phyloP scores from a whole-genome alignment of 805 yeast genomes.

The Candida orba region DNA sequence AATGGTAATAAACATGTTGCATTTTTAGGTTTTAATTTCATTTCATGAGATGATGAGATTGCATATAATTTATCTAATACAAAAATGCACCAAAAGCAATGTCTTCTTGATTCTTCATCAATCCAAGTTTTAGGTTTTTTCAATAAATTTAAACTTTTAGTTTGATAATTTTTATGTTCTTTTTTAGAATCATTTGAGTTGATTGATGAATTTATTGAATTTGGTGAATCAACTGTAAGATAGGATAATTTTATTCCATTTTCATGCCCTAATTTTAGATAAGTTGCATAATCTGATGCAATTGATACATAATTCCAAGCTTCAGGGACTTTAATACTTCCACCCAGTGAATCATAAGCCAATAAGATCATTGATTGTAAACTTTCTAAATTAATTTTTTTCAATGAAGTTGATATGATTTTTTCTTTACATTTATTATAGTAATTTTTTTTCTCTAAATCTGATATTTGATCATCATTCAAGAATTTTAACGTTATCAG shows the following conservation, averaged over 20 bases:
- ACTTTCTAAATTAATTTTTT: conserved; percentile 17
- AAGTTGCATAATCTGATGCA: conserved; percentile 21
- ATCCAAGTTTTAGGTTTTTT: conserved; percentile 18
- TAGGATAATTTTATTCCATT: conserved; percentile 6
- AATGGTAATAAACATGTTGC: conserved; percentile 16
- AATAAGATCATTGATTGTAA: conserved; percentile 16
- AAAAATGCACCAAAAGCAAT: conserved; percentile 22
- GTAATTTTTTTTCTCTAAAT: conserved; percentile 4
- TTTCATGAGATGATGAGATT: conserved; percentile 19
- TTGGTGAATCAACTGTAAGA: conserved; percentile 15
- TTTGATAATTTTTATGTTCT: conserved; percentile 13
- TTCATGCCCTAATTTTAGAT: conserved; percentile 17
- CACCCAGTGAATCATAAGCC: conserved; percentile 19
- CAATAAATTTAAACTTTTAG: conserved; percentile 14
- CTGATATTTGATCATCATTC: conserved; percentile 14
- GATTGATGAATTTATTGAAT: conserved; percentile 8
- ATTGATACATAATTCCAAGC: conserved; percentile 23
- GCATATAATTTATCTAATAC: conserved; percentile 20
- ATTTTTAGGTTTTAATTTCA: conserved; percentile 15
- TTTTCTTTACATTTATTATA: conserved; percentile 16
- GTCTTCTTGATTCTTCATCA: conserved; percentile 22
- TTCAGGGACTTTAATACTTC: conserved; percentile 20
- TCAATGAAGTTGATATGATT: conserved; percentile 15
- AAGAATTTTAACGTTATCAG: conserved; percentile 18
- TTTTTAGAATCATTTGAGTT: conserved; percentile 13